A percentile compares a stretch with the other conserved stretches of the same genome.
Evolutionary conservation across 306 rosid genomes (phyloP).

Genomic region (Quercus robur): DNA sequence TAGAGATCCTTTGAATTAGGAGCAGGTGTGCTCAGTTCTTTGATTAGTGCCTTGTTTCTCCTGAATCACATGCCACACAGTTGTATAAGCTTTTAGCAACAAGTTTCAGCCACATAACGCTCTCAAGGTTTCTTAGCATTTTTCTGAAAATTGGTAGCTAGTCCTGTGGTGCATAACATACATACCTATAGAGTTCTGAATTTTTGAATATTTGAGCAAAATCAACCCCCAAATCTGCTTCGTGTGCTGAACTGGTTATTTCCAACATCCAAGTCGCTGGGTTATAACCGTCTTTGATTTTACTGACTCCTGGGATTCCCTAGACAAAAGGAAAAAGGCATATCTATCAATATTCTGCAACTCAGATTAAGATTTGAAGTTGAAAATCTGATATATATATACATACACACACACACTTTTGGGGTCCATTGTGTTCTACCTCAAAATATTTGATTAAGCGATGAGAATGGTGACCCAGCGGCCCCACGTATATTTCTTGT

Average conservation of each 20-base stretch:
- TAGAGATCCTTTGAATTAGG: conserved; percentile 51
- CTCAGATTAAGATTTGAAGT: background rate
- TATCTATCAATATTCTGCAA: background rate
- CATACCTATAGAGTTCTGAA: conserved; percentile 38
- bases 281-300: conserved; percentile 34
- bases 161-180: background rate
- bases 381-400: background rate
- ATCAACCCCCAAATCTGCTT: conserved; percentile 36
- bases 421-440: conserved; percentile 13
- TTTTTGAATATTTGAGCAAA: conserved; percentile 32
- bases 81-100: background rate
- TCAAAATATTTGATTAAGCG: conserved; percentile 38
- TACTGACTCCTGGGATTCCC: conserved; percentile 37
- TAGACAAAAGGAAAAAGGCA: background rate
- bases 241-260: conserved; percentile 39
- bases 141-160: too few species aligned
- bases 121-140: too few species aligned
- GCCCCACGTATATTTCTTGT: conserved; percentile 44
- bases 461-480: conserved; percentile 42
- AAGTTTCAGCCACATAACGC: too few species aligned
- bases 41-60: conserved; percentile 53
- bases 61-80: conserved; percentile 29
- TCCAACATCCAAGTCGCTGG: conserved; percentile 62
- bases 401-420: too few species aligned
- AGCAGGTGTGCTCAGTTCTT: conserved; percentile 51